Base-by-base conservation (phyloP, 169 alveolate genomes). In the Eimeria nieschulzi region DNA sequence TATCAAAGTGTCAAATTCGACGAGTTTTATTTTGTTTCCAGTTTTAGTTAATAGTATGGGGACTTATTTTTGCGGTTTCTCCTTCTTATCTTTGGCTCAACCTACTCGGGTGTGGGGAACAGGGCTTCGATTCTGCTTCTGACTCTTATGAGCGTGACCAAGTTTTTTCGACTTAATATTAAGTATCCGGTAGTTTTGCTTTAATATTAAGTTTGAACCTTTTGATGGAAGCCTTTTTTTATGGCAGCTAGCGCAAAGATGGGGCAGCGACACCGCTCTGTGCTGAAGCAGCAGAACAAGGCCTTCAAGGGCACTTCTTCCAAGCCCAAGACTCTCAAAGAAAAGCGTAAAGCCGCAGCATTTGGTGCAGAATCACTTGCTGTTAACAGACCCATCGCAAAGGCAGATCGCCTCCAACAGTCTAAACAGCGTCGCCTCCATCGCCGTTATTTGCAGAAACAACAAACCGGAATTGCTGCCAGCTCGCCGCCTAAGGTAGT, bases 271-370 rank as follows among this genome's bases (percentile, higher is more conserved):
- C 92, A 86, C 33, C 76, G 91, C 23, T 72, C 94, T 19, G 25
- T 71, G 13, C 90, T 83, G 76, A 84, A 83, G 33, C 94, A 91
- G 76, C 94, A 75, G 23, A 91, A 91, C 83, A 91, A 84, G 90
- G 87, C 91, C 19, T 91, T 83, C 73, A 91, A 91, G 76, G 90
- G 90, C 25, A 15, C 87, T 21, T 78, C 90, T 13, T 73, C 90
- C 23, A 25, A 70, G 25, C 79, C 91, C 33, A 54, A 82, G 59
- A 70, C 56, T 55, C 90, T 64, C 70, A 87, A 71, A 9, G 78
- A 91, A 80, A 91, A 82, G 73, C 84, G 94, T 10, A 80, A 33
- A 55, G 59, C 53, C 33, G 87, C 91, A 7, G 91, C 91, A 46
- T 68, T 80, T 1, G 66, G 66, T 21, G 91, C 91, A 6, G 46